phyloP scores from a whole-genome alignment of 257 asterid genomes.

The Ligustrum vulgare region DNA sequence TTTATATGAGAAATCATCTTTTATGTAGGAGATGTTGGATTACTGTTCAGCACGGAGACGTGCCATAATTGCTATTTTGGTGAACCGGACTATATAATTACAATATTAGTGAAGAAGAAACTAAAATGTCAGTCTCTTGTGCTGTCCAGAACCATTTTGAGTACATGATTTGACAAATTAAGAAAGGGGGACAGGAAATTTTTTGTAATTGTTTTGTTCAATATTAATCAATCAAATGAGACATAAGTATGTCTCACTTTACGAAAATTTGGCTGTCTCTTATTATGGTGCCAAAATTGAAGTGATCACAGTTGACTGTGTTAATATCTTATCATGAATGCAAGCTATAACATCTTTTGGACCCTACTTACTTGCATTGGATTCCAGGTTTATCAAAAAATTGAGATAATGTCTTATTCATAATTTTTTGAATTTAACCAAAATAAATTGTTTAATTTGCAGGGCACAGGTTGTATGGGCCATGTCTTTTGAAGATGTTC shows the following conservation, averaged over 20 bases:
- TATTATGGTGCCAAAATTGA: conserved; percentile 7
- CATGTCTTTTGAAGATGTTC: conserved; percentile 15
- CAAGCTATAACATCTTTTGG: conserved; percentile 8
- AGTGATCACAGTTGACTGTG: conserved; percentile 14
- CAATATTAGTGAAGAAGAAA: background rate
- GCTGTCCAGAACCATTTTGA: background rate
- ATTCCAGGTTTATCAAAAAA: conserved; percentile 19
- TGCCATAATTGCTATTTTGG: background rate
- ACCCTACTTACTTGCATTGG: conserved; percentile 31
- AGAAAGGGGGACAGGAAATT: background rate
- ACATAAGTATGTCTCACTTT: background rate
- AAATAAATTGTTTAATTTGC: conserved; percentile 17
- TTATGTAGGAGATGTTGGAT: background rate
- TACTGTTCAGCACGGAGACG: background rate
- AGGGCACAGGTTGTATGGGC: conserved; percentile 22
- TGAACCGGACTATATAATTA: background rate
- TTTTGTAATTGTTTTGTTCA: background rate
- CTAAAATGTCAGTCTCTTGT: background rate
- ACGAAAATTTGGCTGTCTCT: background rate
- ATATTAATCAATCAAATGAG: background rate
- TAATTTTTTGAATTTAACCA: background rate
- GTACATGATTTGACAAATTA: background rate
- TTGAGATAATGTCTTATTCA: background rate
- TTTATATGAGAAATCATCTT: background rate
- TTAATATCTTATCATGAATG: conserved; percentile 1